A percentile compares a stretch with the other conserved stretches of the same genome.
Conservation (phyloP, 2,329 filamentous ascomycete genomes). For the Talaromyces sp. region DNA sequence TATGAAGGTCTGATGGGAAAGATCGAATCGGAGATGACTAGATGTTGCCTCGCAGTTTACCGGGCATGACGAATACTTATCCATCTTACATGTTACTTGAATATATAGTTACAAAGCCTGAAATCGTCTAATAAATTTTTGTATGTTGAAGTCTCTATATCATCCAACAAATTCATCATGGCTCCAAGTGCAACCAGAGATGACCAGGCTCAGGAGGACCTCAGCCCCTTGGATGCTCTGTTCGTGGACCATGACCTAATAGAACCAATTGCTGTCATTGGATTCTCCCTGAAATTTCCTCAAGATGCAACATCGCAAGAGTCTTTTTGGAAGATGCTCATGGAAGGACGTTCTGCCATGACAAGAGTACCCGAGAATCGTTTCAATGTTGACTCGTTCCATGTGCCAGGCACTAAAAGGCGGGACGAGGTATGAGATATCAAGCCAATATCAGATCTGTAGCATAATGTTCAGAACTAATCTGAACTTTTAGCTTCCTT, state of each 20-base stretch:
- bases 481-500: neutral
- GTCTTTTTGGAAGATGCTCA: conserved; percentile 19
- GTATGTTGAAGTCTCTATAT: neutral
- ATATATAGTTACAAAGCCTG: neutral
- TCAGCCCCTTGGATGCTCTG: neutral
- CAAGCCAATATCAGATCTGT: neutral
- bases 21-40: neutral
- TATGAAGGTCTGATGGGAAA: neutral
- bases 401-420: neutral
- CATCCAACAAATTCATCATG: neutral
- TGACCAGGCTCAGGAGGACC: neutral
- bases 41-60: neutral
- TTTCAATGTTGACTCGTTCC: neutral
- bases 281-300: conserved; percentile 19
- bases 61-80: neutral
- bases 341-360: conserved; percentile 15
- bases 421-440: neutral
- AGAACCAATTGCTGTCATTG: conserved; percentile 18
- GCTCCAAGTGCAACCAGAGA: neutral
- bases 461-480: neutral
- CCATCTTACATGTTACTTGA: neutral
- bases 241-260: neutral
- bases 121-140: neutral
- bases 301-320: conserved; percentile 15
- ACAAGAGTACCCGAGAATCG: conserved; percentile 10